A percentile compares a stretch with the other conserved stretches of the same genome.
Evolutionary conservation across 352 stramenopile genomes (phyloP).

Genomic region (Blastocystis sp.): DNA sequence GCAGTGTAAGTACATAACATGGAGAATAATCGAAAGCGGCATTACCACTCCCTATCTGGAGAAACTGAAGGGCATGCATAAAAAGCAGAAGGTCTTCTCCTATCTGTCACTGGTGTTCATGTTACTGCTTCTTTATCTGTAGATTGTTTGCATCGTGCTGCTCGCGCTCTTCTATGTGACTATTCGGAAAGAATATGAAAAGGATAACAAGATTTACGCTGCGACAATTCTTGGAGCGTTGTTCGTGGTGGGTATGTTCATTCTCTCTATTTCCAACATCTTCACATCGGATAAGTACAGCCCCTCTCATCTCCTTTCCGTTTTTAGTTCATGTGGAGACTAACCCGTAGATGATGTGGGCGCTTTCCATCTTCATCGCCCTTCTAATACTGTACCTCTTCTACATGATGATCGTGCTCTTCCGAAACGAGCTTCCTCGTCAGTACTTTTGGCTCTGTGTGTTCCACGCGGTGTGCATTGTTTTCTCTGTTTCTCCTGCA

Average conservation of each 20-base stretch:
- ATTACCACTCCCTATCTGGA: constrained; percentile 23
- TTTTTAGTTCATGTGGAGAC: neutral
- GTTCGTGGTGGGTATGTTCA: constrained; percentile 8
- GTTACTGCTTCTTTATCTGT: neutral
- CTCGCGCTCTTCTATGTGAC: constrained; percentile 3
- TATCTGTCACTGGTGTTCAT: neutral
- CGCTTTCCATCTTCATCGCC: constrained; percentile 3
- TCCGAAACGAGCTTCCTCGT: neutral
- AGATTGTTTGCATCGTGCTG: neutral
- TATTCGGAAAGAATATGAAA: constrained; percentile 3
- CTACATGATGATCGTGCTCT: constrained; percentile 21
- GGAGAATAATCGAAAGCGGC: neutral
- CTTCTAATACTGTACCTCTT: constrained; percentile 10
- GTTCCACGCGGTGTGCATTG: neutral
- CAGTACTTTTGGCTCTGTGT: constrained; percentile 1
- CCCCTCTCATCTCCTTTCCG: neutral
- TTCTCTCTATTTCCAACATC: constrained; percentile 5
- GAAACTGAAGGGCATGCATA: neutral
- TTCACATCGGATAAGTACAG: neutral
- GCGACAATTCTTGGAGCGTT: constrained; percentile 40
- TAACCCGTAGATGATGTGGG: constrained; percentile 51
- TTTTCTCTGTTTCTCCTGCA: neutral
- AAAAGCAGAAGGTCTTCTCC: neutral
- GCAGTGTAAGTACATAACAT: neutral
- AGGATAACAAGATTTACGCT: constrained; percentile 25